Base-by-base conservation (phyloP, 202 grass and related monocot species). In the Schoenoplectus triqueter region DNA sequence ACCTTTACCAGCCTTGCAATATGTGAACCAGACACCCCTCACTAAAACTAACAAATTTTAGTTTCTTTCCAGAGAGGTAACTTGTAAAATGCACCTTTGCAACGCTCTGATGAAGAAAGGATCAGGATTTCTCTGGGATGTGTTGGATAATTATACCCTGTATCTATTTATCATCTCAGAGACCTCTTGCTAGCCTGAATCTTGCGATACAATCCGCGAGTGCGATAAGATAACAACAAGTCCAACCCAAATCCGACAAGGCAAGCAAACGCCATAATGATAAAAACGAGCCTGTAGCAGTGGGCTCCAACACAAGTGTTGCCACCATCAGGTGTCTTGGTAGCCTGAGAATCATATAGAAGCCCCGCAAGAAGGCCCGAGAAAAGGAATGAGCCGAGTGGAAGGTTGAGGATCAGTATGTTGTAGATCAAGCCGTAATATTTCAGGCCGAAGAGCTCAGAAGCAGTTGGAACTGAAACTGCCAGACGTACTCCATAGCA, bases 361-460 rank as follows among this genome's bases (percentile, higher is more conserved):
- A 98, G 88, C 0, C 95, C 95, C 0, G 95, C 95, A 4, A 98
- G 91, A 10, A 98, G 91, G 70, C 95, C 95, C 1, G 95, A 98
- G 91, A 98, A 98, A 86, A 98, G 91, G 86, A 98, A 95, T 44
- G 96, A 98, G 8, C 96, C 96, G 0, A 98, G 93, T 1, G 96
- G 96, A 40, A 98, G 90, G 84, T 98, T 98, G 52, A 98, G 88
- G 56, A 98, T 98, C 86, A 98, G 88, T 66, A 98, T 94, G 87
- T 98, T 98, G 93, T 98, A 98, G 70, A 98, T 89, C 81, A 98
- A 88, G 39, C 96, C 96, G 50, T 98, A 98, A 88, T 98, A 90
- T 89, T 95, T 94, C 52, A 98, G 90, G 7, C 96, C 96, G 68
- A 98, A 98, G 11, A 98, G 90, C 75, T 98, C 95, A 0, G 95